phyloP scores from a whole-genome alignment of 441 rosid genomes.

The Pelargonium cotyledonis region DNA sequence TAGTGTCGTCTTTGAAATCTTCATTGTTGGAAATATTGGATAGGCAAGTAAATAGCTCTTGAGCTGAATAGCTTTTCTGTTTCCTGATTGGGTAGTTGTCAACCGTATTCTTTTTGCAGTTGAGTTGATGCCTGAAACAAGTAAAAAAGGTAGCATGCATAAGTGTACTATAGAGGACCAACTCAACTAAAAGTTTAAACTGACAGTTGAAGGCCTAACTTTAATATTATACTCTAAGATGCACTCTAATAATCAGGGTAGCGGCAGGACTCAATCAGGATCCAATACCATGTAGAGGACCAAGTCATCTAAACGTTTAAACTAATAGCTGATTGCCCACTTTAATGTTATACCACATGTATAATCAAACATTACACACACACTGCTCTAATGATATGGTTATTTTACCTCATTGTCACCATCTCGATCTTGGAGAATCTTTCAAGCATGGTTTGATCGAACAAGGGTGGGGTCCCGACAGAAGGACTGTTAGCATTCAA shows the following conservation, averaged over 20 bases:
- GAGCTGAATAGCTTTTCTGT: conserved; percentile 34
- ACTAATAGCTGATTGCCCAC: too few relatives aligned
- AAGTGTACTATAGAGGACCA: neutral
- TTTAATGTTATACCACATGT: too few relatives aligned
- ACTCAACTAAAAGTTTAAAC: neutral
- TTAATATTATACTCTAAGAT: neutral
- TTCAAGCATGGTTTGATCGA: conserved; percentile 65
- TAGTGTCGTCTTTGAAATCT: conserved; percentile 57
- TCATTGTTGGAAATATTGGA: conserved; percentile 43
- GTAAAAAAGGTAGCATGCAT: neutral
- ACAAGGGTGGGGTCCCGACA: conserved; percentile 60
- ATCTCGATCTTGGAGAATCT: conserved; percentile 77
- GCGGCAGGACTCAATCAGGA: too few relatives aligned
- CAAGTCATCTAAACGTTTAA: too few relatives aligned
- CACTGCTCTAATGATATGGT: too few relatives aligned
- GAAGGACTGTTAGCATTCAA: conserved; percentile 75
- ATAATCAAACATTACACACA: too few relatives aligned
- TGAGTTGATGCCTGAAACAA: conserved; percentile 63
- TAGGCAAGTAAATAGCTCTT: conserved; percentile 33
- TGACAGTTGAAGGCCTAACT: neutral
- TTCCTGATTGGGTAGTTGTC: conserved; percentile 44
- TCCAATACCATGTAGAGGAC: too few relatives aligned
- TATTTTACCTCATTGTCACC: conserved; percentile 57
- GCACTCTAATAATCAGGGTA: too few relatives aligned
- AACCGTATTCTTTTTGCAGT: conserved; percentile 58